Evolutionary conservation across 2,329 filamentous ascomycete genomes (phyloP), one percentile per base, ranked within the genome.

Genomic region (Tetracladium maxilliforme): DNA sequence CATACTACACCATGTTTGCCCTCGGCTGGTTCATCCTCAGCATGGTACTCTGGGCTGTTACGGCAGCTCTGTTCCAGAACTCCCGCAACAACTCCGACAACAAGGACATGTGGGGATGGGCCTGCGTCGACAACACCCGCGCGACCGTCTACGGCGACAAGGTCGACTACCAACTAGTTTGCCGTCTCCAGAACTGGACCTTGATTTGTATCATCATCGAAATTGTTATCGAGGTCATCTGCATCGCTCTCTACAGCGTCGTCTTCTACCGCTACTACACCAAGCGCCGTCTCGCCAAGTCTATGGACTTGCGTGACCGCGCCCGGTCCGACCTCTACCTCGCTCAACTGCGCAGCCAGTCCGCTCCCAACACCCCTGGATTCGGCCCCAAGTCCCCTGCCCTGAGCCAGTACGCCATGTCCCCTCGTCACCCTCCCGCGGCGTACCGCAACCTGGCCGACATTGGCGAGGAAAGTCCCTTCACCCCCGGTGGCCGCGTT

Each of bases 251-350:
- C 43, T 98, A 98, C 64, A 83, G 70, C 44, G 68, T 94, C 45
- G 74, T 94, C 49, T 94, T 95, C 63, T 95, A 92, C 65, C 80
- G 90, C 41, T 92, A 92, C 66, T 93, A 86, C 70, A 84, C 80
- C 38, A 98, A 95, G 68, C 79, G 83, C 49, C 79, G 80, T 48
- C 80, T 98, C 34, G 75, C 79, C 54, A 95, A 94, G 66, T 86
- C 84, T 34, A 98, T 98, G 90, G 80, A 92, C 48, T 63, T 80
- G 47, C 83, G 90, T 41, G 90, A 98, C 63, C 79, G 81, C 45
- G 90, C 90, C 36, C 80, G 90, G 34, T 87, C 81, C 33, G 86
- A 95, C 49, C 70, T 98, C 35, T 95, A 95, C 61, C 81, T 95
- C 34, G 84, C 78, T 27, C 78, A 83, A 49, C 70, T 84, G 21